phyloP scores from a whole-genome alignment of 2,329 filamentous ascomycete genomes.

The Pseudopyrenochaeta lycopersici region DNA sequence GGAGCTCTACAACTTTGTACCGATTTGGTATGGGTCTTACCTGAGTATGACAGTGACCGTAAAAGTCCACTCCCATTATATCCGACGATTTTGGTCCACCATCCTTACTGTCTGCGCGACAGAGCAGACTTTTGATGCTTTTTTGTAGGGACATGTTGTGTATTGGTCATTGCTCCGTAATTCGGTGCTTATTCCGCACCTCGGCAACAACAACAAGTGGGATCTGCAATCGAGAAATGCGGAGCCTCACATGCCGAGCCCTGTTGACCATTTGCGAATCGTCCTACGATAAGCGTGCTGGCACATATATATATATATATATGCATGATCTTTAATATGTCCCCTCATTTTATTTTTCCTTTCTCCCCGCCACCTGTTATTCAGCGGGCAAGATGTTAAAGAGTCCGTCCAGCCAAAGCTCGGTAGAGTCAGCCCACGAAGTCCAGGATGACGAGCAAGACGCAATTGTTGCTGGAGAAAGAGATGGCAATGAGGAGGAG shows the following conservation, averaged over 20 bases:
- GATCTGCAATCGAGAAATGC: slow-evolving; percentile 12
- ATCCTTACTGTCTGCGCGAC: no score
- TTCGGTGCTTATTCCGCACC: slow-evolving; percentile 2
- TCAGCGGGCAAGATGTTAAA: slow-evolving; percentile 23
- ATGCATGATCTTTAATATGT: slow-evolving; percentile 8
- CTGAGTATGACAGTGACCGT: no score
- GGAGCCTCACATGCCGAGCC: slow-evolving; percentile 16
- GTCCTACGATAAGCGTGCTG: slow-evolving; percentile 21
- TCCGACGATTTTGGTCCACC: no score
- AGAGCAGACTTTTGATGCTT: no score
- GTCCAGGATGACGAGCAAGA: slow-evolving; percentile 19
- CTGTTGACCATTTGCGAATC: slow-evolving; percentile 9
- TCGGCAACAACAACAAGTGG: slow-evolving; percentile 7
- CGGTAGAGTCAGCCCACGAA: slow-evolving; percentile 21
- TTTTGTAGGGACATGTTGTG: neutral
- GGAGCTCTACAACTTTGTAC: no score
- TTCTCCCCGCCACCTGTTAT: slow-evolving; percentile 1
- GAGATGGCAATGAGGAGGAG: slow-evolving; percentile 23
- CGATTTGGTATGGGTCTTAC: no score
- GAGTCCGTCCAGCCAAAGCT: slow-evolving; percentile 19
- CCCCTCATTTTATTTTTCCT: neutral
- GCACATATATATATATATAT: no score
- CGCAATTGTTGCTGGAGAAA: slow-evolving; percentile 10
- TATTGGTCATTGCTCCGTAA: slow-evolving; percentile 17
- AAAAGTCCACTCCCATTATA: no score